Base-by-base conservation (phyloP, 2,329 filamentous ascomycete species). In the Iodosphaeria phyllophila region DNA sequence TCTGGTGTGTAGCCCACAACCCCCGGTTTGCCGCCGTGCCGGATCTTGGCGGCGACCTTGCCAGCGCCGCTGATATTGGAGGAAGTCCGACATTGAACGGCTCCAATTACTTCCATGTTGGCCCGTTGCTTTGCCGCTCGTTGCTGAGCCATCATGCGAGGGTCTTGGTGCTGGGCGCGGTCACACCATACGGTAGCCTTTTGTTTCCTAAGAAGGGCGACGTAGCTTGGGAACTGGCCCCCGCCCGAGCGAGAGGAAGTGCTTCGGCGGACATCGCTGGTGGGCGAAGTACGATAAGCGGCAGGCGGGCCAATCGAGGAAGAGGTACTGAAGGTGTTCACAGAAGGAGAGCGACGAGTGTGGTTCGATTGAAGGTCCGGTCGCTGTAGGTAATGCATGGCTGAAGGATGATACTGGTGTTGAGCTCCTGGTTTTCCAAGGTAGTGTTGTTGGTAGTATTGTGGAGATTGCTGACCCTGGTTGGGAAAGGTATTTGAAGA, bases 141-240 rank as follows among this genome's bases (percentile, higher is more conserved):
- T 47, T 92, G 83, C 41, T 84, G 76, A 15, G 82, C 83, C 4
- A 75, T 56, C 29, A 89, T 56, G 25, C 82, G 67, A 1, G 86
- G 80, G 46, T 98, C 89, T 50, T 95, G 83, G 32, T 79, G 73
- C 47, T 98, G 89, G 7, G 86, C 68, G 27, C 84, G 75, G 45
- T 95, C 89, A 55, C 84, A 93, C 89, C 89, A 98, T 4, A 98
- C 89, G 0, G 89, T 98, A 16, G 83, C 89, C 48, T 95, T 95
- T 52, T 98, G 89, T 47, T 84, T 86, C 33, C 89, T 72, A 54
- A 98, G 74, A n/a, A 93, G 63, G 18, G 89, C 84, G 25, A 98
- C 89, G 50, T 98, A 98, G 35, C 82, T 74, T n/a, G 63, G 63
- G 2, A 75, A 54, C 32, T 66, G 64, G 10, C 57, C 39, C 23